A percentile compares a stretch with the other conserved stretches of the same genome.
phyloP scores from a whole-genome alignment of 306 rosid genomes.

The Prinsepia uniflora region DNA sequence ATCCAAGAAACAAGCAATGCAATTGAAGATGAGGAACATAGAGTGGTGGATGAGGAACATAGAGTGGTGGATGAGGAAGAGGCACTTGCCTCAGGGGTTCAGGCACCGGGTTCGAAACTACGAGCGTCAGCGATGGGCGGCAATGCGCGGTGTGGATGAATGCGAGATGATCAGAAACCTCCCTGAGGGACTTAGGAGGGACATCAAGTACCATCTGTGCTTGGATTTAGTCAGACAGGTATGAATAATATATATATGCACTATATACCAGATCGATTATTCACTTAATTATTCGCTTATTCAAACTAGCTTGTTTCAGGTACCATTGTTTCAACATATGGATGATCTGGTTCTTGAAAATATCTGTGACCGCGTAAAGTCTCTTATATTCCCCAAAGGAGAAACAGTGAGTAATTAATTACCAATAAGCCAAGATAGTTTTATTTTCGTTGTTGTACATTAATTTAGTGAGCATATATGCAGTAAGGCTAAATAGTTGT shows the following conservation, averaged over 20 bases:
- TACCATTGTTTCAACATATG: constrained; percentile 89
- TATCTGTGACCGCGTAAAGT: constrained; percentile 92
- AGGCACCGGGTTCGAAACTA: constrained; percentile 80
- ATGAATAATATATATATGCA: neutral
- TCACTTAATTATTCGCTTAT: too few relatives aligned
- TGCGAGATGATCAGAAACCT: constrained; percentile 70
- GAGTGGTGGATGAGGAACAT: constrained; percentile 98
- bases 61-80: constrained; percentile 97
- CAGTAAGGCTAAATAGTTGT: too few relatives aligned
- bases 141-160: constrained; percentile 89
- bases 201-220: constrained; percentile 91
- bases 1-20: constrained; percentile 92
- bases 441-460: neutral
- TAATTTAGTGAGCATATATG: too few relatives aligned
- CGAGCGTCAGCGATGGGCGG: constrained; percentile 88
- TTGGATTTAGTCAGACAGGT: constrained; percentile 86
- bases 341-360: constrained; percentile 84
- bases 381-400: constrained; percentile 86
- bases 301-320: constrained; percentile 37
- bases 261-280: too few relatives aligned
- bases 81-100: constrained; percentile 62
- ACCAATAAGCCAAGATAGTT: neutral
- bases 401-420: constrained; percentile 61
- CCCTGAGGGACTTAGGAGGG: constrained; percentile 85
- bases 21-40: constrained; percentile 80